phyloP scores from a whole-genome alignment of 1,139 yeast genomes.

The Blastobotrys persicus region DNA sequence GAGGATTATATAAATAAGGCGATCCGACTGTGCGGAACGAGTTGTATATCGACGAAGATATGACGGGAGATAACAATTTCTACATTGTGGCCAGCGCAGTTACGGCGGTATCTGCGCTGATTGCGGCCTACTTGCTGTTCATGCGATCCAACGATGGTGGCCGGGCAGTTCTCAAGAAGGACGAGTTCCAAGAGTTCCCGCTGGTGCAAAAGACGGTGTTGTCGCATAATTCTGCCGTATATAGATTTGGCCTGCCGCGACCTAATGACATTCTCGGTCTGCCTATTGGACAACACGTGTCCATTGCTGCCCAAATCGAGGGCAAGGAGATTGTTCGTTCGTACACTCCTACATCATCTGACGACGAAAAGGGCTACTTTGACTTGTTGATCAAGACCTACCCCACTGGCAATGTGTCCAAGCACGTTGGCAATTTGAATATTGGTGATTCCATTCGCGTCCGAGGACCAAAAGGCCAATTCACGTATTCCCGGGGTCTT shows the following conservation, averaged over 20 bases:
- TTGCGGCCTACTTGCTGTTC: slow-evolving; percentile 19
- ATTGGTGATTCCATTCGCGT: slow-evolving; percentile 70
- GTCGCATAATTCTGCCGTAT: slow-evolving; percentile 80
- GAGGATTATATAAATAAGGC: neutral
- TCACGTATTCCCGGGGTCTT: slow-evolving; percentile 81
- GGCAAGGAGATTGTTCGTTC: slow-evolving; percentile 88
- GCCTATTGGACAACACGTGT: slow-evolving; percentile 92
- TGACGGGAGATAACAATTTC: slow-evolving; percentile 5
- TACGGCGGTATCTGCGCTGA: slow-evolving; percentile 20
- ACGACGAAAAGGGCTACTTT: slow-evolving; percentile 77
- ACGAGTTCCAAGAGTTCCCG: slow-evolving; percentile 76
- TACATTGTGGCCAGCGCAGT: slow-evolving; percentile 18
- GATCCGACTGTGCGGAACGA: neutral
- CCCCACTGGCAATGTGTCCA: slow-evolving; percentile 86
- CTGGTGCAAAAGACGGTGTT: slow-evolving; percentile 74
- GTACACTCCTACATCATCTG: slow-evolving; percentile 90
- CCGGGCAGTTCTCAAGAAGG: slow-evolving; percentile 58
- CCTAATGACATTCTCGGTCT: slow-evolving; percentile 75
- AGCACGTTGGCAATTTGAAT: slow-evolving; percentile 63
- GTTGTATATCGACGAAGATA: neutral
- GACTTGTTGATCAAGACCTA: slow-evolving; percentile 91
- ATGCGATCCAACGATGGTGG: slow-evolving; percentile 18
- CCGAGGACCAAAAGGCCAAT: slow-evolving; percentile 93
- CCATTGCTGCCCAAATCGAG: slow-evolving; percentile 56
- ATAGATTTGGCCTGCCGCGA: slow-evolving; percentile 80